phyloP scores from a whole-genome alignment of 2,329 filamentous ascomycete genomes.

The Sarocladiaceae sp. region DNA sequence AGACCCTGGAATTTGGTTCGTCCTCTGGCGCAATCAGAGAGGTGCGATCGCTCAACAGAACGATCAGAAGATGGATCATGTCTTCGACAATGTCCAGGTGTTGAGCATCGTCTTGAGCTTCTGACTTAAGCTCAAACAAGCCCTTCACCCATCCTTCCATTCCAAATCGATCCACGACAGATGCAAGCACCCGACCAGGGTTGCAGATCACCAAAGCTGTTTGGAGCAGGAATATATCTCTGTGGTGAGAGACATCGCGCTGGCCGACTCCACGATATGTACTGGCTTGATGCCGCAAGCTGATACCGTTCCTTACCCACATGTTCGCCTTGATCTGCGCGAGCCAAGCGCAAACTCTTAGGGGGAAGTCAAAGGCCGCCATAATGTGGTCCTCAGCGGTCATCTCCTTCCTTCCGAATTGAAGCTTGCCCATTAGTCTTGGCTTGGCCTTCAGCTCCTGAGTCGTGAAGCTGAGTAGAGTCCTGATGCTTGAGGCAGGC shows the following conservation, averaged over 20 bases:
- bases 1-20: constrained; percentile 59
- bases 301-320: constrained; percentile 98
- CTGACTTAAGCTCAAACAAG: constrained; percentile 66
- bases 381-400: constrained; percentile 75
- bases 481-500: constrained; percentile 59
- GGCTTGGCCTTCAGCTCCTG: constrained; percentile 65
- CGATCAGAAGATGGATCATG: constrained; percentile 88
- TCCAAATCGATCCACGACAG: constrained; percentile 87
- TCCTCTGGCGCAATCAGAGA: constrained; percentile 68
- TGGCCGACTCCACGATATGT: constrained; percentile 88
- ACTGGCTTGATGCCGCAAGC: constrained; percentile 88
- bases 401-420: constrained; percentile 53
- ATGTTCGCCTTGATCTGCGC: constrained; percentile 97
- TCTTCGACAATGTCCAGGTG: constrained; percentile 93
- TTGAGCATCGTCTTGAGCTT: constrained; percentile 80
- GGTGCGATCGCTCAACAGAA: constrained; percentile 83
- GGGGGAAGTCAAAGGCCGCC: constrained; percentile 85
- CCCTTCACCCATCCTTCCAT: constrained; percentile 85
- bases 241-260: constrained; percentile 87
- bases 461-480: constrained; percentile 67
- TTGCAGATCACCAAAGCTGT: constrained; percentile 85
- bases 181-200: constrained; percentile 77
- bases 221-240: constrained; percentile 91
- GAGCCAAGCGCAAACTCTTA: constrained; percentile 92
- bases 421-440: constrained; percentile 55